Evolutionary conservation across 371 early-diverging fungal genomes (phyloP).

Genomic region (Syncephalastrum sp.): DNA sequence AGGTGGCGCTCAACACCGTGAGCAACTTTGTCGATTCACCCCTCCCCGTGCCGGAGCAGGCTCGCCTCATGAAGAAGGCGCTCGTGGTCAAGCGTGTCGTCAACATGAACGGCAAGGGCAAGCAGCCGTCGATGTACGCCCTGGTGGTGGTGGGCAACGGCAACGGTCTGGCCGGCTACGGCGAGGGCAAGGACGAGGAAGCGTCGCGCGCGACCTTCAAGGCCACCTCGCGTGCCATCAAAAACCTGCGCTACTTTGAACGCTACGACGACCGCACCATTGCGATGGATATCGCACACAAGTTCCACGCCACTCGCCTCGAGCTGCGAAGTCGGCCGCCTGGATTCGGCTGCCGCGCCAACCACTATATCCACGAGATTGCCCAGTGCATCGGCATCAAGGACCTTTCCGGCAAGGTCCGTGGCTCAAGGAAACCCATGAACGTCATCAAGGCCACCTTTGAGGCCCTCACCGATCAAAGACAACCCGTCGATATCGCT

Average conservation of each 20-base stretch:
- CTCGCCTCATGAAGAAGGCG: constrained; percentile 66
- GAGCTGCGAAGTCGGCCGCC: constrained; percentile 88
- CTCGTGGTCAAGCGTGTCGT: constrained; percentile 77
- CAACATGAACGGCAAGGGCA: constrained; percentile 87
- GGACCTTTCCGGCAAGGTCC: constrained; percentile 90
- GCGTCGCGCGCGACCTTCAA: constrained; percentile 81
- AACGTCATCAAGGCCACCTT: constrained; percentile 97
- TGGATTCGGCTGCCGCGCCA: constrained; percentile 92
- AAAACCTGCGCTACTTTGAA: constrained; percentile 80
- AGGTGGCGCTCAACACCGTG: constrained; percentile 38
- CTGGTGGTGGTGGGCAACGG: constrained; percentile 96
- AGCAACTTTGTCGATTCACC: constrained; percentile 45
- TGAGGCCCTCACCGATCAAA: constrained; percentile 87
- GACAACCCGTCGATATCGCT: constrained; percentile 86
- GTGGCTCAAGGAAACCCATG: constrained; percentile 93
- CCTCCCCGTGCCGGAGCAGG: constrained; percentile 29
- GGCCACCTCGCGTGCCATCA: constrained; percentile 87
- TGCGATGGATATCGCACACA: constrained; percentile 83
- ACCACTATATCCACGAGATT: constrained; percentile 94
- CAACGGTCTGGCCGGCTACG: constrained; percentile 92
- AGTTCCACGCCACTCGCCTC: constrained; percentile 87
- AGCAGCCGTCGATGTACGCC: constrained; percentile 83
- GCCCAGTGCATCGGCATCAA: constrained; percentile 92
- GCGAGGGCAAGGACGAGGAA: constrained; percentile 90
- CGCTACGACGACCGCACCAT: constrained; percentile 96